These are phyloP conservation scores for Blastobotrys proliferans DNA, from an alignment of 1,139 yeast species.

Conservation along the genomic window DNA sequence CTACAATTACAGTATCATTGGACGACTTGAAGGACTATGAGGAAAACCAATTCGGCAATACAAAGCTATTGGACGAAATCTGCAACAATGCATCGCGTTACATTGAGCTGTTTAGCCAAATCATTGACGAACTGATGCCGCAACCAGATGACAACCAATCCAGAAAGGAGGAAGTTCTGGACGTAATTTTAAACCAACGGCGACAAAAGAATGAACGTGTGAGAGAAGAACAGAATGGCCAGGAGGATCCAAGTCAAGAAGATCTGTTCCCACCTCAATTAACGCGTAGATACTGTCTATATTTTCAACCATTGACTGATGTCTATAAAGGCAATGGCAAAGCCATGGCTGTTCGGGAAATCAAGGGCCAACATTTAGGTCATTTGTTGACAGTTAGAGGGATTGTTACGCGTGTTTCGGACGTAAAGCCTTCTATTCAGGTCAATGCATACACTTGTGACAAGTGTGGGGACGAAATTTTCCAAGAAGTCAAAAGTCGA, in stretches of 20 bases:
- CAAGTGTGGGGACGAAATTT: slow-evolving; percentile 93
- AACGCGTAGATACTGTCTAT: slow-evolving; percentile 80
- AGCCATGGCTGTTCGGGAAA: slow-evolving; percentile 82
- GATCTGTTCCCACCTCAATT: slow-evolving; percentile 75
- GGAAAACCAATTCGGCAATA: slow-evolving; percentile 34
- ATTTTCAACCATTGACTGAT: slow-evolving; percentile 72
- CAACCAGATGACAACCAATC: slow-evolving; percentile 70
- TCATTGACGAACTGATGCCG: slow-evolving; percentile 81
- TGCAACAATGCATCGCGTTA: slow-evolving; percentile 73
- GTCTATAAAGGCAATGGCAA: slow-evolving; percentile 42
- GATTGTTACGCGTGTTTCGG: slow-evolving; percentile 91
- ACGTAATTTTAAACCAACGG: slow-evolving; percentile 88
- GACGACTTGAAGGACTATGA: slow-evolving; percentile 79
- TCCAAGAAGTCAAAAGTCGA: slow-evolving; percentile 86
- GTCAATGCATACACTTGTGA: slow-evolving; percentile 98
- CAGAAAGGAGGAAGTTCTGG: slow-evolving; percentile 86
- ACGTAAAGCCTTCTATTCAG: slow-evolving; percentile 86
- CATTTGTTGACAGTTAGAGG: slow-evolving; percentile 87
- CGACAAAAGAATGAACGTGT: slow-evolving; percentile 72
- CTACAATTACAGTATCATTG: slow-evolving; percentile 67
- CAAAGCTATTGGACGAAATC: slow-evolving; percentile 52
- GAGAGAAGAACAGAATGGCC: slow-evolving; percentile 45
- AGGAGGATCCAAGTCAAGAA: slow-evolving; percentile 21
- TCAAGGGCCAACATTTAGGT: slow-evolving; percentile 81
- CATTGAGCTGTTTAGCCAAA: slow-evolving; percentile 67